phyloP scores from a whole-genome alignment of 1,139 yeast species.

The Yamadazyma triangularis region DNA sequence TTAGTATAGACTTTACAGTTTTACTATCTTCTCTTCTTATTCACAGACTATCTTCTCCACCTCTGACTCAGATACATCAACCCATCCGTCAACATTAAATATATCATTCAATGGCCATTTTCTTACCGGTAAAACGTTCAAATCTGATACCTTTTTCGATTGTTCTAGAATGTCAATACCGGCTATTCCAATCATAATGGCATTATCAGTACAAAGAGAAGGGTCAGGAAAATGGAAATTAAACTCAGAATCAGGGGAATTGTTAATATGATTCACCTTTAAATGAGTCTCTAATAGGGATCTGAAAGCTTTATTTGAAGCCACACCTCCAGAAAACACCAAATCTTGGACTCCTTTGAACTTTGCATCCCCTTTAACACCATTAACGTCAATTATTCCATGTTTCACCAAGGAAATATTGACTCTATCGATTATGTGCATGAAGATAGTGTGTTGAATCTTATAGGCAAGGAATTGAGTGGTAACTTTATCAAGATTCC shows the following conservation, averaged over 20 bases:
- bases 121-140: slow-evolving; percentile 55
- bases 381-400: no score
- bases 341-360: slow-evolving; percentile 48
- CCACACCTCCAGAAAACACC: slow-evolving; percentile 93
- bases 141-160: slow-evolving; percentile 41
- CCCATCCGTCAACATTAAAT: slow-evolving; percentile 50
- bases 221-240: slow-evolving; percentile 62
- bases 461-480: slow-evolving; percentile 50
- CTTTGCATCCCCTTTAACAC: slow-evolving; percentile 28
- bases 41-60: no score
- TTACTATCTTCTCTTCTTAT: slow-evolving; percentile 1
- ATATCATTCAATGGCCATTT: slow-evolving; percentile 71
- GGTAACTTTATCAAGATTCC: slow-evolving; percentile 16
- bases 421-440: slow-evolving; percentile 65
- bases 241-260: slow-evolving; percentile 7
- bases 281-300: slow-evolving; percentile 39
- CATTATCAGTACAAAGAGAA: slow-evolving; percentile 85
- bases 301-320: slow-evolving; percentile 65
- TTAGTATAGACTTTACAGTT: slow-evolving; percentile 1
- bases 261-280: slow-evolving; percentile 4
- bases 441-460: slow-evolving; percentile 63
- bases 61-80: slow-evolving; percentile 8
- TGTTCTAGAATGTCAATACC: slow-evolving; percentile 80
- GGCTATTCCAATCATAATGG: slow-evolving; percentile 96
- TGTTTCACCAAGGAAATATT: slow-evolving; percentile 46